Conservation (phyloP, 495 filamentous ascomycete genomes). For the Lepidopterella palustris region DNA sequence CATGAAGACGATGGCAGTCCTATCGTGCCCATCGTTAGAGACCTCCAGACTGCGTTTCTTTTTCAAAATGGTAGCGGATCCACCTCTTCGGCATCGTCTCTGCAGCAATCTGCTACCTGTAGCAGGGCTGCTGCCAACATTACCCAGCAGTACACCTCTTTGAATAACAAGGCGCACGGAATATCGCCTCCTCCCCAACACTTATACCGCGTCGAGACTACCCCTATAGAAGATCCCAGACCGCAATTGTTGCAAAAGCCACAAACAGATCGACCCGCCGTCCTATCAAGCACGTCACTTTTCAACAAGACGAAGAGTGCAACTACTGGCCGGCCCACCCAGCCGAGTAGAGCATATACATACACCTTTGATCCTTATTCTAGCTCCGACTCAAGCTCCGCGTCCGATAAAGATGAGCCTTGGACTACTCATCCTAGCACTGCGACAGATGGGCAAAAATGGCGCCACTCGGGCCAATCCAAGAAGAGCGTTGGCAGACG, state of each 20-base stretch:
- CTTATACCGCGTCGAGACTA: not conserved
- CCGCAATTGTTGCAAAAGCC: not conserved
- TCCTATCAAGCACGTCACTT: not conserved
- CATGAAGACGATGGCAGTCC: not conserved
- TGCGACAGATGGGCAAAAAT: not conserved
- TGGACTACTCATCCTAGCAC: not conserved
- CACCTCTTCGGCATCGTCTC: not conserved
- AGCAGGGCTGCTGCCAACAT: not conserved
- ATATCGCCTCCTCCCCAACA: not conserved
- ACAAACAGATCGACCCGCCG: not conserved
- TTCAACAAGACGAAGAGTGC: slow-evolving; percentile 1
- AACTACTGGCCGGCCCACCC: not conserved
- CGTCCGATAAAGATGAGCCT: slow-evolving; percentile 10
- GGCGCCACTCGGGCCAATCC: not conserved
- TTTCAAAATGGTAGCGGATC: not conserved
- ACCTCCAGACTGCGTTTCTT: not conserved
- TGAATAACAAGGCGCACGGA: not conserved
- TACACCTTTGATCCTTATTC: slow-evolving; percentile 24
- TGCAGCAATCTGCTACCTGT: not conserved
- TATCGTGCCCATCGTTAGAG: not conserved
- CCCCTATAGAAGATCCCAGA: not conserved
- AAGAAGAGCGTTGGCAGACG: not conserved
- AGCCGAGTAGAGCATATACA: slow-evolving; percentile 3
- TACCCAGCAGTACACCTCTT: not conserved
- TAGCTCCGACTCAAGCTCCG: slow-evolving; percentile 11